A percentile compares a stretch with the other conserved stretches of the same genome.
Conservation (phyloP, 352 stramenopile genomes). For the Globisporangium spinosum region DNA sequence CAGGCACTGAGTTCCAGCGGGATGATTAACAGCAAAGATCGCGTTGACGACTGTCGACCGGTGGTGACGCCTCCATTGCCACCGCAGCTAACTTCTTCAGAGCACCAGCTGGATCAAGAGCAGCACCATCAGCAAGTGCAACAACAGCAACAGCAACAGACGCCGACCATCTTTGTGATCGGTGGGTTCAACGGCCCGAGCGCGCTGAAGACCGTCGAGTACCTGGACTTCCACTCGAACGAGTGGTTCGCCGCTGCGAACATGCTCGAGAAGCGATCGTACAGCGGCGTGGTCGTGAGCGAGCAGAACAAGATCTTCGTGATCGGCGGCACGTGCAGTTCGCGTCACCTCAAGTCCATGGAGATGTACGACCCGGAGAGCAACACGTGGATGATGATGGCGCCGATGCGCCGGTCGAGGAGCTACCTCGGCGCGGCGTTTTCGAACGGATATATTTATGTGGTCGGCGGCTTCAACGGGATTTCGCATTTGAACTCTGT, state of each 20-base stretch:
- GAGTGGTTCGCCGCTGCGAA: conserved; percentile 49
- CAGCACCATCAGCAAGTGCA: conserved; percentile 14
- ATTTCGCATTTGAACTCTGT: conserved; percentile 51
- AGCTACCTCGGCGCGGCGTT: conserved; percentile 61
- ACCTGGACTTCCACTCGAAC: conserved; percentile 57
- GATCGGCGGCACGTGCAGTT: conserved; percentile 54
- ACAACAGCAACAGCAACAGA: conserved; percentile 15
- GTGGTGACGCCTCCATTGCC: neutral
- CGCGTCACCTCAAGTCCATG: conserved; percentile 52
- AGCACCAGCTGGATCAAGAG: neutral
- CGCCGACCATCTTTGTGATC: conserved; percentile 61
- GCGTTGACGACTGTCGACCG: conserved; percentile 8
- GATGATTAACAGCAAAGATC: conserved; percentile 43
- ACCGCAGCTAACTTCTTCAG: neutral
- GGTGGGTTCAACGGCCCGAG: conserved; percentile 64
- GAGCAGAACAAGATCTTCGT: conserved; percentile 51
- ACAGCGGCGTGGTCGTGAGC: conserved; percentile 53
- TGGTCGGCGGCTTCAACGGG: conserved; percentile 68
- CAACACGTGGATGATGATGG: conserved; percentile 47
- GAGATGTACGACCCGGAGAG: conserved; percentile 51
- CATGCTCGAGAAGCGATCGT: conserved; percentile 59
- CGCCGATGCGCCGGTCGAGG: conserved; percentile 49
- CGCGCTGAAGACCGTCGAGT: conserved; percentile 55
- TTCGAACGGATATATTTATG: conserved; percentile 54
- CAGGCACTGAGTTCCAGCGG: conserved; percentile 22